Evolutionary conservation across 352 stramenopile species (phyloP).

Genomic region (Globisporangium rhizosaccharum): DNA sequence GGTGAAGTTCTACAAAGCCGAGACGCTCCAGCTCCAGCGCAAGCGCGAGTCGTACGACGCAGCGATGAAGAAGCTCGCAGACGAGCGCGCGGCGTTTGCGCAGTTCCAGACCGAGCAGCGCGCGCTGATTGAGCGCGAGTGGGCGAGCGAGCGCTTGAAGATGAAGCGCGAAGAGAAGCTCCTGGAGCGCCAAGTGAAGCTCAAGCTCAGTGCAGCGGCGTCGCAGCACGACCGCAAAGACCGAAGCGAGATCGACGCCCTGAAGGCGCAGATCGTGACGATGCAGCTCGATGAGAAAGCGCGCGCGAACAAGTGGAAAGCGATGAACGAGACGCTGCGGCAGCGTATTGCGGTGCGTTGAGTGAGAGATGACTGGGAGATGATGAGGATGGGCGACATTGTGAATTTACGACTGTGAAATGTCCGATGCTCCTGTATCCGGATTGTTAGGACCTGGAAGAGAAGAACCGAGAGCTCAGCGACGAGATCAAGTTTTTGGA

Average conservation of each 20-base stretch:
- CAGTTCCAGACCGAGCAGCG: constrained; percentile 50
- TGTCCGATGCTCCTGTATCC: not conserved
- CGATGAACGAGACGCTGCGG: constrained; percentile 54
- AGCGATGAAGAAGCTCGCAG: constrained; percentile 45
- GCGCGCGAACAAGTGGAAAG: constrained; percentile 55
- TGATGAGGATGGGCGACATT: not conserved
- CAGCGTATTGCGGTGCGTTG: constrained; percentile 58
- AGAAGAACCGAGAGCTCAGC: constrained; percentile 60
- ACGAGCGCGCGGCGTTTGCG: constrained; percentile 44
- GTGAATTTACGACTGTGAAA: not conserved
- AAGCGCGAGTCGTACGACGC: constrained; percentile 65
- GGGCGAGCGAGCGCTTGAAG: constrained; percentile 56
- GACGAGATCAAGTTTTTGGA: constrained; percentile 81
- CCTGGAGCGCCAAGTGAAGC: constrained; percentile 68
- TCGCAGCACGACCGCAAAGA: constrained; percentile 57
- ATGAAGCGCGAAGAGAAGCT: constrained; percentile 71
- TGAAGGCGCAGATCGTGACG: constrained; percentile 82
- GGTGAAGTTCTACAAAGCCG: constrained; percentile 82
- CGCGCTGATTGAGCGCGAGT: constrained; percentile 56
- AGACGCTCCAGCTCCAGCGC: constrained; percentile 74
- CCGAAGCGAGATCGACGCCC: constrained; percentile 54
- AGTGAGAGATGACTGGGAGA: not conserved
- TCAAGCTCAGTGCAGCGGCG: constrained; percentile 50
- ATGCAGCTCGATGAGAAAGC: constrained; percentile 70
- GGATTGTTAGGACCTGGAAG: constrained; percentile 58